Percentiles rank a stretch among this genome's conserved stretches.
These are phyloP conservation scores for Amylocarpus encephaloides DNA, from an alignment of 2,329 filamentous ascomycete species.

Conservation along the genomic window DNA sequence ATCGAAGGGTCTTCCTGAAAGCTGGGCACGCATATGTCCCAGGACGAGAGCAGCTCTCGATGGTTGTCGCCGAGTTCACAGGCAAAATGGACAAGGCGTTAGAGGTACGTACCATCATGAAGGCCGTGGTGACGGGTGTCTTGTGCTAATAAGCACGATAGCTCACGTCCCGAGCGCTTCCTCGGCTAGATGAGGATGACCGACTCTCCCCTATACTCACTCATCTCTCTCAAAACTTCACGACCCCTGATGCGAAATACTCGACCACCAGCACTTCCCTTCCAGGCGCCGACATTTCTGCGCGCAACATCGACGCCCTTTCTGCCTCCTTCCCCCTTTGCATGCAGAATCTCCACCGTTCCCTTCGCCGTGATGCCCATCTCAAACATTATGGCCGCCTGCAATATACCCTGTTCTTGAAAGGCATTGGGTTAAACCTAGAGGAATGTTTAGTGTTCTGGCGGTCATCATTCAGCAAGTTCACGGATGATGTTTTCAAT, in stretches of 20 bases:
- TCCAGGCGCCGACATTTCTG: conserved; percentile 67
- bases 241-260: conserved; percentile 82
- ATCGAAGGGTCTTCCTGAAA: conserved; percentile 67
- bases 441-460: conserved; percentile 91
- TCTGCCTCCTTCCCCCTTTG: conserved; percentile 82
- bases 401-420: conserved; percentile 94
- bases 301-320: conserved; percentile 71
- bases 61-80: conserved; percentile 85
- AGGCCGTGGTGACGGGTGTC: neutral
- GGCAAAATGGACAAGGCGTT: conserved; percentile 72
- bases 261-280: conserved; percentile 57
- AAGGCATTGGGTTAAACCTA: conserved; percentile 86
- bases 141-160: conserved; percentile 31
- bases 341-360: conserved; percentile 86
- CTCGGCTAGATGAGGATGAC: conserved; percentile 92
- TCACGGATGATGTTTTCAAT: conserved; percentile 91
- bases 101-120: conserved; percentile 48
- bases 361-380: conserved; percentile 79
- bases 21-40: conserved; percentile 89
- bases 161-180: conserved; percentile 84
- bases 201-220: conserved; percentile 69
- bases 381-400: conserved; percentile 89
- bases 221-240: conserved; percentile 93
- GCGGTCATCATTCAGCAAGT: conserved; percentile 76
- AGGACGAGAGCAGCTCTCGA: conserved; percentile 74